Base-by-base conservation (phyloP, 1,139 yeast species). In the Hansenula anomala region DNA sequence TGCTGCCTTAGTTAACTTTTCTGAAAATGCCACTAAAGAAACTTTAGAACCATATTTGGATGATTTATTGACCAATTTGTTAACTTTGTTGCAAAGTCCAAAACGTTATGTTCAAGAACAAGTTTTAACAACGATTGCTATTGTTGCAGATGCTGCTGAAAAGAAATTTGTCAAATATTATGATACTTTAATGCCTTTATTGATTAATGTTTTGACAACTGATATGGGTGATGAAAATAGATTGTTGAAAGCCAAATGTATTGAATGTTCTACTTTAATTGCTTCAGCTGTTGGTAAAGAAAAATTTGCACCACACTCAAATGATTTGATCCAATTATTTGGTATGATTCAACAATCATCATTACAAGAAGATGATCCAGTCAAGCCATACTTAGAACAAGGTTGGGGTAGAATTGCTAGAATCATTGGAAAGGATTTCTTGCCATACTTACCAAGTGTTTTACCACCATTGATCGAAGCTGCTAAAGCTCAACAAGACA, bases 61-160 rank as follows among this genome's bases (percentile, higher is more conserved):
- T 60, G 78, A 74, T 50, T 67, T 94, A 50, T 69, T 92, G 45
- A 73, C 79, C 34, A 83, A 86, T 50, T 69, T 94, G 46, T 69
- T 92, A 44, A 81, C 78, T 1, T 70, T 92, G 33, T 71, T 92
- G 43, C 86, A 83, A 58, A 80, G 94, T 38, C 95, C 95, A 33
- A 87, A 89, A 61, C 73, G 89, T 51, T 92, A 89, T 57, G 97
- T 94, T 33, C 98, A 92, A 64, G 98, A 92, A 58, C 98, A 92
- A 65, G 97, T 92, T 11, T 73, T 92, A 41, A 90, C 97, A 5
- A 92, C 98, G 1, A 90, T 92, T 61, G 96, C 98, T 23, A 87
- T 90, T 49, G 92, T 92, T 50, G 98, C 98, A 2, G 98, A 92
- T 64, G 95, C 97, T n/a, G 97, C 98, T 3, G 89, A 89, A 60